These are phyloP conservation scores for Suillus decipiens DNA, from an alignment of 768 basidiomycete species.

Conservation along the genomic window DNA sequence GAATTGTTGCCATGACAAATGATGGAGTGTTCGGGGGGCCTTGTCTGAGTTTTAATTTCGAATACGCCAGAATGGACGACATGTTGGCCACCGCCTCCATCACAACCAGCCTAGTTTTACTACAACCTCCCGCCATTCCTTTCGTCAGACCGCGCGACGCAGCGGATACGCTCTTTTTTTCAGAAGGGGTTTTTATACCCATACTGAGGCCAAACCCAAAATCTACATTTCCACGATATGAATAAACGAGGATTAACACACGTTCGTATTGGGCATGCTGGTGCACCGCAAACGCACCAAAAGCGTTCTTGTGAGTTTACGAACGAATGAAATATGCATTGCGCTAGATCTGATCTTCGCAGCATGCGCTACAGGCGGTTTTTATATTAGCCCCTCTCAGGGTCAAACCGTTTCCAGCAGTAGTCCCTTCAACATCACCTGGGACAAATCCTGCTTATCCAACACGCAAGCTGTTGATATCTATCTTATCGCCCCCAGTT, in stretches of 20 bases:
- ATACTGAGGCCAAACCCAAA: constrained; percentile 7
- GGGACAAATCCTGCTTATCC: constrained; percentile 63
- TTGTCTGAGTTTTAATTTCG: constrained; percentile 12
- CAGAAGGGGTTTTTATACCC: constrained; percentile 13
- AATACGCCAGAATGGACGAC: background rate
- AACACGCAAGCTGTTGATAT: constrained; percentile 57
- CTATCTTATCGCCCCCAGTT: constrained; percentile 59
- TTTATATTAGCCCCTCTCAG: constrained; percentile 59
- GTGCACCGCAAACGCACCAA: constrained; percentile 17
- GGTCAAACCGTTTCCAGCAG: constrained; percentile 48
- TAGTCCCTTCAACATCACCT: constrained; percentile 55
- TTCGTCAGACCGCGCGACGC: constrained; percentile 21
- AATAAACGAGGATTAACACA: constrained; percentile 30
- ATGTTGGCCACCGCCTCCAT: constrained; percentile 8
- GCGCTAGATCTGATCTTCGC: constrained; percentile 9
- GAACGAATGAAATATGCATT: background rate
- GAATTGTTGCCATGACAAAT: background rate
- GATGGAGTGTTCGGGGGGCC: constrained; percentile 2
- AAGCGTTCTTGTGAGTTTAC: constrained; percentile 30
- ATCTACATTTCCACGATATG: constrained; percentile 21
- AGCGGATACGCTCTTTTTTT: constrained; percentile 33
- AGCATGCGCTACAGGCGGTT: constrained; percentile 59
- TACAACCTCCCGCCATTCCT: constrained; percentile 19
- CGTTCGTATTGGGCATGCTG: constrained; percentile 27
- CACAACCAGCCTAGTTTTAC: constrained; percentile 1